Percentiles rank a stretch among this genome's conserved stretches.
phyloP scores from a whole-genome alignment of 2,329 filamentous ascomycete genomes.

The Monosporascus sp. region DNA sequence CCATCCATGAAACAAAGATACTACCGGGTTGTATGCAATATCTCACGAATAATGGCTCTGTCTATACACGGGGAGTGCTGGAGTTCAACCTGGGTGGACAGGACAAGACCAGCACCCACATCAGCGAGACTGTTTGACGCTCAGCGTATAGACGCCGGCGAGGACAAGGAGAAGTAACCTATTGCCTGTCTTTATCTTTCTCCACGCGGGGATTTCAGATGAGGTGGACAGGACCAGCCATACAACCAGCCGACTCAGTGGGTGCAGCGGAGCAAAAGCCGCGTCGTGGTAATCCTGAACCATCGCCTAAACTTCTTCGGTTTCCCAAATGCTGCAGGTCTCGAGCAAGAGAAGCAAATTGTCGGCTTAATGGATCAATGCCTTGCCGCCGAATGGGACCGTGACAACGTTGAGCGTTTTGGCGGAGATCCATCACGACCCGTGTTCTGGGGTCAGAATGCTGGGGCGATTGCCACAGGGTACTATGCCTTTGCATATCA shows the following conservation, averaged over 20 bases:
- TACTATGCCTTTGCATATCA: slow-evolving; percentile 39
- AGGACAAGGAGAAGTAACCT: slow-evolving; percentile 6
- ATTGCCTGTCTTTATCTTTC: slow-evolving; percentile 36
- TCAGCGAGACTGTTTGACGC: slow-evolving; percentile 27
- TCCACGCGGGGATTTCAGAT: slow-evolving; percentile 38
- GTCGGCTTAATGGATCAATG: slow-evolving; percentile 46
- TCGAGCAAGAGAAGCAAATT: slow-evolving; percentile 31
- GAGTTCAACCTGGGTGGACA: slow-evolving; percentile 20
- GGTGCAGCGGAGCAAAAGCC: slow-evolving; percentile 19
- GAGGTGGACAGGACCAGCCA: slow-evolving; percentile 32
- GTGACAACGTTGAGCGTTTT: slow-evolving; percentile 42
- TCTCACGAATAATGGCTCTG: not conserved
- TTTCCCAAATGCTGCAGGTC: slow-evolving; percentile 25
- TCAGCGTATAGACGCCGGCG: slow-evolving; percentile 36
- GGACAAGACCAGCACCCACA: slow-evolving; percentile 10
- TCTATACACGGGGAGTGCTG: slow-evolving; percentile 11
- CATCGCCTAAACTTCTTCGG: slow-evolving; percentile 33
- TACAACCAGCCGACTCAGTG: slow-evolving; percentile 35
- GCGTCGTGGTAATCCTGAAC: slow-evolving; percentile 36
- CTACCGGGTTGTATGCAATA: slow-evolving; percentile 19
- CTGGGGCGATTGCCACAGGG: slow-evolving; percentile 37
- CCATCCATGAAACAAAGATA: slow-evolving; percentile 10
- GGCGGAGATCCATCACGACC: slow-evolving; percentile 40
- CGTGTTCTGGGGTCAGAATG: slow-evolving; percentile 42
- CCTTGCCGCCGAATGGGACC: slow-evolving; percentile 44